Base-by-base conservation (phyloP, 345 rosid genomes). In the Crucihimalaya himalaica region DNA sequence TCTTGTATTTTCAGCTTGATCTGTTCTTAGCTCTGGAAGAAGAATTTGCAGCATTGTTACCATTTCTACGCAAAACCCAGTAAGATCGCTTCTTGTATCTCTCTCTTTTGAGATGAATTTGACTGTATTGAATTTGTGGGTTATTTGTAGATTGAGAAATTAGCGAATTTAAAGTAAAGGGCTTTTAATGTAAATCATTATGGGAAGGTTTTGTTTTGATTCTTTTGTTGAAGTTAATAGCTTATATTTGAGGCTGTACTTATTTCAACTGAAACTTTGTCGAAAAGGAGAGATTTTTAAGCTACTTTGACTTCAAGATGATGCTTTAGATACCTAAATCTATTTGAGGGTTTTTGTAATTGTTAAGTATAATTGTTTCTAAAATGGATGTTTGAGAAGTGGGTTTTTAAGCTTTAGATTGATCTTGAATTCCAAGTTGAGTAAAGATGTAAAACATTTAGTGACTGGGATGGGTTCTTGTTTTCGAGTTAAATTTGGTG, bases 1-100 rank as follows among this genome's bases (percentile, higher is more conserved):
- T 83, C 72, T 81, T 75, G 86, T 23, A 3, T 23, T 23, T 23
- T 23, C n/a, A 80, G 73, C 15, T 39, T 10, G 50, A 15, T 74
- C 84, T 67, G 89, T 27, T 62, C 65, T 46, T 67, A 71, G 58
- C 40, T 61, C 40, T 32, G 7, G 28, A 31, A 37, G 25, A 39
- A 42, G 66, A 23, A 43, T 34, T 39, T 65, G 28, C 66, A 18
- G 67, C 78, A 74, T 66, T 74, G 72, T 48, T 57, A 18, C 57
- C 31, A 51, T 47, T 70, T 34, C 48, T 16, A 0, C 47, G 12
- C 27, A 9, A 23, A 35, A 8, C 78, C 20, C 25, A 66, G 78
- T 74, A 74, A 74, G 78, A 74, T 66, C 61, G 39, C 18, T 74
- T 28, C 31, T 29, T 60, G 0, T 20, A 45, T 5, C 15, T 50